Percentiles rank a stretch among this genome's conserved stretches.
These are phyloP conservation scores for Naumovozyma castellii DNA, from an alignment of 805 yeast species.

Conservation along the genomic window DNA sequence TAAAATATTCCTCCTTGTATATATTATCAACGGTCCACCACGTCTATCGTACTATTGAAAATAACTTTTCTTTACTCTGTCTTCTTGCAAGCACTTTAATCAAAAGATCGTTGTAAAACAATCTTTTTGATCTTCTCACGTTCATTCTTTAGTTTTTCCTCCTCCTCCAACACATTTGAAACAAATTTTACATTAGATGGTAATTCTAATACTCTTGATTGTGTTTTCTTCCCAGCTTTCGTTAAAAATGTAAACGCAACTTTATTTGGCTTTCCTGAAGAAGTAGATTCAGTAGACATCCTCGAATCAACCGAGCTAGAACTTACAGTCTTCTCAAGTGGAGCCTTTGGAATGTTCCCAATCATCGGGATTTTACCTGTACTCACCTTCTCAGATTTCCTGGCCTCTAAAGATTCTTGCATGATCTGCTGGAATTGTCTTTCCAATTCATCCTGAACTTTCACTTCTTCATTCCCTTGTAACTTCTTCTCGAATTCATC, in stretches of 20 bases:
- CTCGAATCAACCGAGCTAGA: neutral
- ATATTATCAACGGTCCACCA: too few relatives aligned
- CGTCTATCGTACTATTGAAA: too few relatives aligned
- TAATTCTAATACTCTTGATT: constrained; percentile 37
- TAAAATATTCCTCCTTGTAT: too few relatives aligned
- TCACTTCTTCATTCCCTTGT: constrained; percentile 34
- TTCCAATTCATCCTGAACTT: constrained; percentile 45
- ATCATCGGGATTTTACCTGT: constrained; percentile 21
- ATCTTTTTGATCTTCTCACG: constrained; percentile 48
- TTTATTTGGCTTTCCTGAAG: constrained; percentile 10
- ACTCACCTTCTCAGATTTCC: constrained; percentile 25
- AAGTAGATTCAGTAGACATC: neutral
- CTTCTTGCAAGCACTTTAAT: too few relatives aligned
- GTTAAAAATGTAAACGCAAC: constrained; percentile 48
- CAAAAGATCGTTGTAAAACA: constrained; percentile 35
- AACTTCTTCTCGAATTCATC: constrained; percentile 33
- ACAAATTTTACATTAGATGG: constrained; percentile 51
- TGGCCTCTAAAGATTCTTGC: constrained; percentile 39
- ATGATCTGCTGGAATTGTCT: constrained; percentile 46
- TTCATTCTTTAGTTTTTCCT: constrained; percentile 41
- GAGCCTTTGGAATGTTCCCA: constrained; percentile 2
- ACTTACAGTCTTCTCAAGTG: constrained; percentile 1
- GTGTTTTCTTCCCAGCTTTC: constrained; percentile 40
- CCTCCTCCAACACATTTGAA: constrained; percentile 41
- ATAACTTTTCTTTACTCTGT: too few relatives aligned